Conservation (phyloP, 73 alveolate genomes). For the Paramecium caudatum region DNA sequence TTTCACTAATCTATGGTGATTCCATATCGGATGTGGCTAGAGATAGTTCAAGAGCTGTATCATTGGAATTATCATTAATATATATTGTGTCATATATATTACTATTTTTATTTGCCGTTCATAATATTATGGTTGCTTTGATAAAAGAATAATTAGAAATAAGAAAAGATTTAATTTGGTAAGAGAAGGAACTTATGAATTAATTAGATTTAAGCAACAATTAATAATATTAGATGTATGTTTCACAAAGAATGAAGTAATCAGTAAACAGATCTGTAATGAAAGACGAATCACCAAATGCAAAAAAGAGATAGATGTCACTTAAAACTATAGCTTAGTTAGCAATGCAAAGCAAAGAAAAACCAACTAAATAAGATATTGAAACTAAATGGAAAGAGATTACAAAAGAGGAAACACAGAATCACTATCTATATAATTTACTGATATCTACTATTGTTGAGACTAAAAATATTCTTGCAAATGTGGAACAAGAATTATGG, state of each 20-base stretch:
- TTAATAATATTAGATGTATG: not conserved
- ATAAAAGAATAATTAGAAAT: slow-evolving; percentile 56
- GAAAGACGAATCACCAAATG: slow-evolving; percentile 15
- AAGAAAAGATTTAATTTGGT: slow-evolving; percentile 5
- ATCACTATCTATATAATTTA: slow-evolving; percentile 10
- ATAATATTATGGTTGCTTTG: slow-evolving; percentile 59
- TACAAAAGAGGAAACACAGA: slow-evolving; percentile 14
- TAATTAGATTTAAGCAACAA: slow-evolving; percentile 26
- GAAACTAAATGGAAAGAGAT: slow-evolving; percentile 2
- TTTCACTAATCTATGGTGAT: slow-evolving; percentile 83
- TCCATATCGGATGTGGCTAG: slow-evolving; percentile 78
- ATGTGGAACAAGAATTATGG: slow-evolving; percentile 45
- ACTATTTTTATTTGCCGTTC: slow-evolving; percentile 35
- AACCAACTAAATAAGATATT: not conserved
- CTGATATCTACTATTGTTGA: not conserved
- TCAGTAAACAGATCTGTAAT: not conserved
- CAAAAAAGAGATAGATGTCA: not conserved
- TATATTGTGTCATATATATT: slow-evolving; percentile 16
- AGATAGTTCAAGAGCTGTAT: slow-evolving; percentile 40
- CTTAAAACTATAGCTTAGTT: slow-evolving; percentile 2
- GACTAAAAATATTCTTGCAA: not conserved
- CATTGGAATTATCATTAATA: slow-evolving; percentile 13
- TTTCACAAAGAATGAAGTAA: not conserved
- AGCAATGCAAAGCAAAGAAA: not conserved
- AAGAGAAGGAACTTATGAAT: slow-evolving; percentile 46